phyloP scores from a whole-genome alignment of 2,329 filamentous ascomycete species.

The Hymenoscyphus albidus region DNA sequence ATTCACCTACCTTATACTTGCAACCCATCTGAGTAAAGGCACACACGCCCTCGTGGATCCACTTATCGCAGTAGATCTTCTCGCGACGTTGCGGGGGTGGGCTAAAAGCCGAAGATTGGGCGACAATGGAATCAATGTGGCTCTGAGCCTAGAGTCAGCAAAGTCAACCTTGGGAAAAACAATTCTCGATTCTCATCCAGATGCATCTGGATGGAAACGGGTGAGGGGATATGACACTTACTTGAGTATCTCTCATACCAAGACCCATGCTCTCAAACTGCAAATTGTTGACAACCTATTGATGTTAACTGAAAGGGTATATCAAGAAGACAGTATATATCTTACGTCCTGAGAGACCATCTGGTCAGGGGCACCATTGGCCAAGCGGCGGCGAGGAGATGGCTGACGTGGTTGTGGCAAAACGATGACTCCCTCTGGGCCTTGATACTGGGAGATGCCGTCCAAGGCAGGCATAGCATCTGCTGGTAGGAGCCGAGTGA shows the following conservation, averaged over 20 bases:
- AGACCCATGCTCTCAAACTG: not conserved
- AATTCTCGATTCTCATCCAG: too few relatives aligned
- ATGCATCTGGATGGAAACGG: not conserved
- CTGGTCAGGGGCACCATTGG: constrained; percentile 7
- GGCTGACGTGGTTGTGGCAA: constrained; percentile 25
- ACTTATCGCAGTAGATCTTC: constrained; percentile 84
- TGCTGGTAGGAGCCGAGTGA: constrained; percentile 52
- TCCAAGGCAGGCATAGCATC: constrained; percentile 44
- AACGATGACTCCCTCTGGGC: constrained; percentile 33
- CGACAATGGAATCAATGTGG: constrained; percentile 26
- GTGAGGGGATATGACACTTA: not conserved
- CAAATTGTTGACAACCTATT: constrained; percentile 17
- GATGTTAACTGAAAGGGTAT: constrained; percentile 6
- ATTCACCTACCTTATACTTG: constrained; percentile 52
- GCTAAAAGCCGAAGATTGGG: not conserved
- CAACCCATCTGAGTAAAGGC: constrained; percentile 84
- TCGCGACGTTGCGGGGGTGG: constrained; percentile 24
- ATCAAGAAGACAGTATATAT: not conserved
- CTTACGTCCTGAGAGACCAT: constrained; percentile 25
- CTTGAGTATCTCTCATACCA: constrained; percentile 2
- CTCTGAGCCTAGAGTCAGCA: constrained; percentile 10
- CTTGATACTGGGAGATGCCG: constrained; percentile 39
- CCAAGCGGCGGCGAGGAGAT: constrained; percentile 18
- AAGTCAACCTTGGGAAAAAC: not conserved
- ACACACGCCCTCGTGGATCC: constrained; percentile 82